Evolutionary conservation across 805 yeast species (phyloP), one percentile per base, ranked within the genome.

Genomic region (Wickerhamomyces queroliae): DNA sequence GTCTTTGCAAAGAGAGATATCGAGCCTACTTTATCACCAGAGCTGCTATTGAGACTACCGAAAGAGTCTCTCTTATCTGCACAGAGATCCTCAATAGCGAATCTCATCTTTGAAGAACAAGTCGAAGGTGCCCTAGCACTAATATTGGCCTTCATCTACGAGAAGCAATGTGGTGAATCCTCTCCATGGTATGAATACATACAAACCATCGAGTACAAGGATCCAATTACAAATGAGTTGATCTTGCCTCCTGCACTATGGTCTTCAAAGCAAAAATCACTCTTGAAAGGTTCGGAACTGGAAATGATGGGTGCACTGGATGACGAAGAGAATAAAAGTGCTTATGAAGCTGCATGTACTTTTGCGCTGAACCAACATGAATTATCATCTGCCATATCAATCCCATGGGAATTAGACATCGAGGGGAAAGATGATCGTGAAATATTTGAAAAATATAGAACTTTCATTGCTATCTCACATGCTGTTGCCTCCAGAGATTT

Each of bases 101-200:
- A 89, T 48, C 52, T 89, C 13, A 53, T 90, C 11, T 58, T 66
- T 11, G 95, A 86, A 33, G 70, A 70, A 22, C 69, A 62, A 2
- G 59, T 83, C 5, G 72, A 68, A 28, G 93, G 95, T 0, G 75
- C 84, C 62, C 69, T 76, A 31, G 83, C 80, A 0, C 63, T 90
- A 37, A 76, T 83, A 7, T 47, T 86, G 7, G 76, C 90, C 0
- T 83, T 79, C 42, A 65, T 89, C 21, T 88, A 85, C 53, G 98
- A 91, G 55, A 59, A 68, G 39, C 62, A 75, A 3, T 62, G 71
- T 34, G 76, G 76, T 2, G 63, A 67, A n/a, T 49, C 57, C 4
- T 83, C 95, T n/a, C 96, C 95, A 5, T 91, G 97, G 97, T 67
- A 43, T 43, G 67, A 64, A 3, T 91, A 83, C 56, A 64, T 90